Evolutionary conservation across 768 basidiomycete genomes (phyloP), one percentile per base, ranked within the genome.

Genomic region (Tremella fuciformis): DNA sequence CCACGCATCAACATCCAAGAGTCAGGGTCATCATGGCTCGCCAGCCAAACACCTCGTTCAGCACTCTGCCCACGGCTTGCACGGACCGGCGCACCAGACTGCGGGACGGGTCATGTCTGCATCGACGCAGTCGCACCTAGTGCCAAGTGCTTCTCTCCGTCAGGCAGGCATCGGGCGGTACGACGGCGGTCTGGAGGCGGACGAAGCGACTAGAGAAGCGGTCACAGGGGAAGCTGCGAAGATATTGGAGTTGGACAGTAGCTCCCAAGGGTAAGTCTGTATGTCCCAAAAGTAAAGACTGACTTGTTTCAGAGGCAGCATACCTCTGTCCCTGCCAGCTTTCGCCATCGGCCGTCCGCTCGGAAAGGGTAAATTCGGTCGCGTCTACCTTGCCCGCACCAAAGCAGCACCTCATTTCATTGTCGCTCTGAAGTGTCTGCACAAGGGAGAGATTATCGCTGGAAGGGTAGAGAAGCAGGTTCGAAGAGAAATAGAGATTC

Each of bases 351-450:
- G 96, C 16, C 85, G 91, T 11, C 91, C 92, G 2, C 82, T 99
- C 1, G 96, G 96, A n/a, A 97, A 98, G 76, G 96, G 96, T 47
- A 98, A 98, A 80, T 99, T 98, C 67, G 96, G 96, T 0, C 88
- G 91, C 2, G 96, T 99, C 22, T 98, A 99, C 81, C 93, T 98
- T 87, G 91, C 94, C 46, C 85, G 93, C 51, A 97, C 94, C 18
- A 94, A 93, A 76, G 77, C 80, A 59, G 83, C 86, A 59, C 91
- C 92, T 0, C 84, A 86, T 59, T 98, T 89, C 80, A 94, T 97
- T 74, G 85, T 98, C 69, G 94, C 94, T 1, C 85, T 98, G 78
- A 98, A 98, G 79, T 92, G 89, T 62, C 82, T 97, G 56, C 93
- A 93, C 83, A 99, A 98, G 80, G 87, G 88, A 53, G 96, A 99